A percentile compares a stretch with the other conserved stretches of the same genome.
phyloP scores from a whole-genome alignment of 2,329 filamentous ascomycete species.

The Fonsecaea erecta region DNA sequence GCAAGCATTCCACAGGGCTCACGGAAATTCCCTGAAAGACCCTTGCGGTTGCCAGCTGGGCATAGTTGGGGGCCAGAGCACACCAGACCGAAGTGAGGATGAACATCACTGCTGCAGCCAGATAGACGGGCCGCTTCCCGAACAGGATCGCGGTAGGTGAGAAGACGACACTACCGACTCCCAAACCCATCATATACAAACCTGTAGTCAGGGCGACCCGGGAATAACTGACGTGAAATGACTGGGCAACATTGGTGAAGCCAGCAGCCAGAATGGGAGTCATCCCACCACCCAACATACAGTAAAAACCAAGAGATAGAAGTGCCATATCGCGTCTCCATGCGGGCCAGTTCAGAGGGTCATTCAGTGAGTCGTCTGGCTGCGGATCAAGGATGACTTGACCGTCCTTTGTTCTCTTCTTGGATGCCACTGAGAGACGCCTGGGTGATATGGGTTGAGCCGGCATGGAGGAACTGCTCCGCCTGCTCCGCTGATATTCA shows the following conservation, averaged over 20 bases:
- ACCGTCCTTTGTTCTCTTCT: constrained; percentile 81
- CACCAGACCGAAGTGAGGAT: constrained; percentile 80
- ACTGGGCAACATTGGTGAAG: constrained; percentile 76
- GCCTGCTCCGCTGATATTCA: constrained; percentile 61
- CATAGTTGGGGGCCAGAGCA: constrained; percentile 78
- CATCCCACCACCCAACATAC: constrained; percentile 90
- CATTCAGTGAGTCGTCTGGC: constrained; percentile 86
- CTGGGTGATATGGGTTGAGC: constrained; percentile 47
- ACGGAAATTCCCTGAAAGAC: constrained; percentile 88
- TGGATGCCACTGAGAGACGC: constrained; percentile 46
- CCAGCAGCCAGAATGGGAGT: constrained; percentile 88
- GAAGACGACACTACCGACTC: constrained; percentile 79
- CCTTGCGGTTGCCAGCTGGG: constrained; percentile 77
- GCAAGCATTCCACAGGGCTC: constrained; percentile 88
- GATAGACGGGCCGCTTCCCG: constrained; percentile 89
- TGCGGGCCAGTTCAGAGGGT: constrained; percentile 87
- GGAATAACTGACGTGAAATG: constrained; percentile 69
- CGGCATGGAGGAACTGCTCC: constrained; percentile 54
- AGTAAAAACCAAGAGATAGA: constrained; percentile 85
- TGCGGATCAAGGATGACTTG: constrained; percentile 88
- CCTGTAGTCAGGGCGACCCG: constrained; percentile 85
- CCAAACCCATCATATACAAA: constrained; percentile 91
- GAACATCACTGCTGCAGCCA: constrained; percentile 77
- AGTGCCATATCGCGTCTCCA: constrained; percentile 81
- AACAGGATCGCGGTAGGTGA: constrained; percentile 90